Evolutionary conservation across 345 rosid species (phyloP).

Genomic region (Populus simonii): DNA sequence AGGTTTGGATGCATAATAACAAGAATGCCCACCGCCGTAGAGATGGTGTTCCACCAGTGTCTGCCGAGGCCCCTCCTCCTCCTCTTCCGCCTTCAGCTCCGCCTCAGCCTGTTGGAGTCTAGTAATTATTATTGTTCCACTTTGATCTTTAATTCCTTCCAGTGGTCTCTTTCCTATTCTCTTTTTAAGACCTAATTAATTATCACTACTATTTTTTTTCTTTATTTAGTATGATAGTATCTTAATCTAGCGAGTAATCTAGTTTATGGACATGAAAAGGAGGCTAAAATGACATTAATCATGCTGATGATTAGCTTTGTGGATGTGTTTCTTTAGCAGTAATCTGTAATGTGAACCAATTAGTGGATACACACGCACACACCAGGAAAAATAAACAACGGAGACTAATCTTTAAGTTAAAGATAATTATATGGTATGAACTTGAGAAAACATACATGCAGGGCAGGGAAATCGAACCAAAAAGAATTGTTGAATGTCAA

Average conservation of each 20-base stretch:
- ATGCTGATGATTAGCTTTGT: neutral
- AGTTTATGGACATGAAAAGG: neutral
- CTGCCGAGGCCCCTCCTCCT: neutral
- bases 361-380: neutral
- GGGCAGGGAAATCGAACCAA: neutral
- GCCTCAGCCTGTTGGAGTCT: neutral
- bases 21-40: conserved; percentile 17
- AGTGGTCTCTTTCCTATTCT: neutral
- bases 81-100: neutral
- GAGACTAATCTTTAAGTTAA: too few species aligned
- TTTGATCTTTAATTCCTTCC: neutral
- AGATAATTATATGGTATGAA: neutral
- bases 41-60: neutral
- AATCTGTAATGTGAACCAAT: neutral
- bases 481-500: too few species aligned
- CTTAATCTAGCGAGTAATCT: neutral
- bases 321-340: neutral
- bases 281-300: neutral
- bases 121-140: neutral
- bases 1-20: conserved; percentile 34
- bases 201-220: neutral
- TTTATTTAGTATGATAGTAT: neutral
- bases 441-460: neutral
- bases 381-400: too few species aligned
- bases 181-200: neutral